phyloP scores from a whole-genome alignment of 768 basidiomycete species.

The Heimioporus sp. region DNA sequence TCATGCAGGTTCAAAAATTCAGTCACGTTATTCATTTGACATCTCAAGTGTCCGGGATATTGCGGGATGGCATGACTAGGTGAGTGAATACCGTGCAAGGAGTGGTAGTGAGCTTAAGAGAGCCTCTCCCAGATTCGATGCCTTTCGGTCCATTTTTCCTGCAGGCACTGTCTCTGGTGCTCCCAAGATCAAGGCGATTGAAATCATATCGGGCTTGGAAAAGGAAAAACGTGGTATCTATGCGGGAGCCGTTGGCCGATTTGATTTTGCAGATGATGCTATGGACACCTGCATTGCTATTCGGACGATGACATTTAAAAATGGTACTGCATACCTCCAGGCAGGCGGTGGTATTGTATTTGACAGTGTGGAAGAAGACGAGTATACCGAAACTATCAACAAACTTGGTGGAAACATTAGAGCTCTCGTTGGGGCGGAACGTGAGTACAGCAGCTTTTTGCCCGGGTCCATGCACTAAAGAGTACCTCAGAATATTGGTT shows the following conservation, averaged over 20 bases:
- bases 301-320: slow-evolving; percentile 95
- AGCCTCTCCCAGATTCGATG: slow-evolving; percentile 72
- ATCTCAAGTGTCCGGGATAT: slow-evolving; percentile 85
- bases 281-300: slow-evolving; percentile 99
- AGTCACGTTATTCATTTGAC: slow-evolving; percentile 98
- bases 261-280: slow-evolving; percentile 90
- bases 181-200: slow-evolving; percentile 98
- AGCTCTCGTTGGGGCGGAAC: slow-evolving; percentile 84
- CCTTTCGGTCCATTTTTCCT: slow-evolving; percentile 98
- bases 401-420: slow-evolving; percentile 86
- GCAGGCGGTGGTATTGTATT: slow-evolving; percentile 98
- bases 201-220: slow-evolving; percentile 85
- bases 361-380: slow-evolving; percentile 97
- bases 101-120: slow-evolving; percentile 2
- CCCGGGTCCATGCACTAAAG: slow-evolving; percentile 17
- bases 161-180: slow-evolving; percentile 98
- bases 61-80: slow-evolving; percentile 85
- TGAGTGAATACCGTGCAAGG: slow-evolving; percentile 28
- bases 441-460: slow-evolving; percentile 46
- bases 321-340: slow-evolving; percentile 87
- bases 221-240: slow-evolving; percentile 91
- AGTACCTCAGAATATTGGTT: slow-evolving; percentile 62
- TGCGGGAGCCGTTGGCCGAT: slow-evolving; percentile 96
- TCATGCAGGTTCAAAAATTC: slow-evolving; percentile 94
- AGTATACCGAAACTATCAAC: slow-evolving; percentile 93